Evolutionary conservation across 2,329 filamentous ascomycete species (phyloP).

Genomic region (Hypoxylon sp.): DNA sequence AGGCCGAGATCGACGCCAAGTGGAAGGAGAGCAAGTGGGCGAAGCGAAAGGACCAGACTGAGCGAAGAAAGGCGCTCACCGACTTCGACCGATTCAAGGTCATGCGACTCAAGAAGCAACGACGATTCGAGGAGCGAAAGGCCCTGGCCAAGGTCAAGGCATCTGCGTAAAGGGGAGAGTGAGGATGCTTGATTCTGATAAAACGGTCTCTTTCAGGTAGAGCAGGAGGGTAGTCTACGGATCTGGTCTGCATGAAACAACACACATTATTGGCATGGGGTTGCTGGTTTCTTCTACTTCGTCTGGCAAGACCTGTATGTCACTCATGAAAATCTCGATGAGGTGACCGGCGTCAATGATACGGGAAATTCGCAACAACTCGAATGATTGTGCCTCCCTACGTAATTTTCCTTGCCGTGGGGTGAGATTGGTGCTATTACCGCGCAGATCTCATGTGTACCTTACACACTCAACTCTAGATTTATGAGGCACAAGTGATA

Average conservation of each 20-base stretch:
- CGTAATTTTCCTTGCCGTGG: conserved; percentile 1
- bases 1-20: conserved; percentile 90
- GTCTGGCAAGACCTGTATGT: conserved; percentile 74
- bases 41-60: conserved; percentile 88
- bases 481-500: conserved; percentile 11
- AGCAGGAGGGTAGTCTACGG: conserved; percentile 44
- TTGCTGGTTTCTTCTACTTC: conserved; percentile 67
- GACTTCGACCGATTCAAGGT: conserved; percentile 99
- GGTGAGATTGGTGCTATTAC: not conserved
- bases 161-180: conserved; percentile 71
- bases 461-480: not conserved
- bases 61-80: conserved; percentile 90
- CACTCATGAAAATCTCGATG: conserved; percentile 63
- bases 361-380: conserved; percentile 68
- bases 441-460: conserved; percentile 6
- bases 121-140: conserved; percentile 98
- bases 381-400: conserved; percentile 5
- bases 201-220: conserved; percentile 47
- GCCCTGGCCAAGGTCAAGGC: conserved; percentile 92
- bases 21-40: conserved; percentile 93
- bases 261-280: conserved; percentile 67
- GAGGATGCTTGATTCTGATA: conserved; percentile 58
- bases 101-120: conserved; percentile 99
- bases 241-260: conserved; percentile 58
- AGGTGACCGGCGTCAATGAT: conserved; percentile 75